Evolutionary conservation across 306 rosid species (phyloP).

Genomic region (Vachellia pachyceras): DNA sequence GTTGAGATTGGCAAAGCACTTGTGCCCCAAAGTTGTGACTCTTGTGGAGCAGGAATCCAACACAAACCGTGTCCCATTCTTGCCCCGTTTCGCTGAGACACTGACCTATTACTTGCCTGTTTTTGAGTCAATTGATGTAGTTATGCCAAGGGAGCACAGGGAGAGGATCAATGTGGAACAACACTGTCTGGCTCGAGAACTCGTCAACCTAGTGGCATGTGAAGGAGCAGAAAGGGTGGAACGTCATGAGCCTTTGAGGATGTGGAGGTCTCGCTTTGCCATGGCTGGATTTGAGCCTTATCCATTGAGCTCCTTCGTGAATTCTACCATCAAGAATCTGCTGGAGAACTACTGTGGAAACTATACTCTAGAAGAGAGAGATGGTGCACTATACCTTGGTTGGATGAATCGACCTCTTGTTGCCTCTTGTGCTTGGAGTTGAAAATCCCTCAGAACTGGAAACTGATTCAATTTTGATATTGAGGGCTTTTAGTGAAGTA

Average conservation of each 20-base stretch:
- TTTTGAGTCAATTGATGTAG: conserved; percentile 77
- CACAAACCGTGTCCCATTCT: conserved; percentile 69
- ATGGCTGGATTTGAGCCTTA: conserved; percentile 79
- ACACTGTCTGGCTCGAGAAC: conserved; percentile 91
- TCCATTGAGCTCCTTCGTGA: conserved; percentile 79
- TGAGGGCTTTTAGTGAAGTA: conserved; percentile 41
- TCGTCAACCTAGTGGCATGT: conserved; percentile 89
- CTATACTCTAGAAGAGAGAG: conserved; percentile 84
- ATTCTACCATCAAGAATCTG: conserved; percentile 76
- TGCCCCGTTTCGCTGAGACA: conserved; percentile 74
- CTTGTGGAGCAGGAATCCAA: conserved; percentile 84
- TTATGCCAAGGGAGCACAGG: conserved; percentile 77
- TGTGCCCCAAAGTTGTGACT: conserved; percentile 89
- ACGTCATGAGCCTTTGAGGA: conserved; percentile 73
- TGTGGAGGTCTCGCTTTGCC: conserved; percentile 75
- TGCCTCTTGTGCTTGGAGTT: conserved; percentile 86
- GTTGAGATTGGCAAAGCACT: conserved; percentile 67
- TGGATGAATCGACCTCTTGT: conserved; percentile 76
- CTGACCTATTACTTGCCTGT: conserved; percentile 63
- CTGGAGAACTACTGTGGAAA: conserved; percentile 72
- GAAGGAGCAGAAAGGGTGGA: conserved; percentile 92
- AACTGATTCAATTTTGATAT: conserved; percentile 37
- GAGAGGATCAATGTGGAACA: conserved; percentile 93
- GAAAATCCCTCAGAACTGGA: conserved; percentile 35
- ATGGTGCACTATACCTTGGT: conserved; percentile 81